A percentile compares a stretch with the other conserved stretches of the same genome.
These are phyloP conservation scores for Friedmanniomyces simplex DNA, from an alignment of 495 filamentous ascomycete species.

Conservation along the genomic window DNA sequence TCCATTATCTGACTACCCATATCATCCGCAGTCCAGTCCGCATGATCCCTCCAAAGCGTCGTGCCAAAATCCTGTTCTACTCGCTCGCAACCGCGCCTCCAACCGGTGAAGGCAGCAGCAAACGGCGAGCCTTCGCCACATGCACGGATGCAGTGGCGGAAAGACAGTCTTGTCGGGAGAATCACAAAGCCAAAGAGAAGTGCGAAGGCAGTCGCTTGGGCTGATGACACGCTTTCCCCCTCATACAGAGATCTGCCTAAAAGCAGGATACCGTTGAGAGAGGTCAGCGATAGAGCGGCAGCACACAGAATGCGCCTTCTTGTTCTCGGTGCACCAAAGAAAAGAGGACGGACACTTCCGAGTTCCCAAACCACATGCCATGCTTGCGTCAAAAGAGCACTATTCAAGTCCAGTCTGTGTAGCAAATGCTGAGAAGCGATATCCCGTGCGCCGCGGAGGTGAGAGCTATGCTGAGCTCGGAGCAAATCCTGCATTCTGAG, in stretches of 20 bases:
- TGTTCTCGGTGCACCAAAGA: slow-evolving; percentile 3
- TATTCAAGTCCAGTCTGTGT: slow-evolving; percentile 2
- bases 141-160: neutral
- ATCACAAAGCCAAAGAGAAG: slow-evolving; percentile 9
- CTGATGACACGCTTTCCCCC: slow-evolving; percentile 8
- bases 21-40: slow-evolving; percentile 1
- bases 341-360: neutral
- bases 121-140: slow-evolving; percentile 6
- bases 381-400: neutral
- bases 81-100: neutral
- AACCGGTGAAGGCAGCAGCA: neutral
- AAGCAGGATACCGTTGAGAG: neutral
- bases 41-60: slow-evolving; percentile 4
- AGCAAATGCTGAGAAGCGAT: slow-evolving; percentile 9
- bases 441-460: slow-evolving; percentile 16
- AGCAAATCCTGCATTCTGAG: slow-evolving; percentile 4
- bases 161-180: neutral
- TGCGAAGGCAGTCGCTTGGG: slow-evolving; percentile 24
- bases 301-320: slow-evolving; percentile 9
- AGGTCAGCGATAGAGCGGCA: neutral
- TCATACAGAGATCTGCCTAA: neutral
- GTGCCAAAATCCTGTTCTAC: slow-evolving; percentile 1
- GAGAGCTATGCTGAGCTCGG: slow-evolving; percentile 19
- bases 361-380: neutral
- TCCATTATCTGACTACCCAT: slow-evolving; percentile 7